Base-by-base conservation (phyloP, 352 stramenopile genomes). In the Phytophthora capsici region DNA sequence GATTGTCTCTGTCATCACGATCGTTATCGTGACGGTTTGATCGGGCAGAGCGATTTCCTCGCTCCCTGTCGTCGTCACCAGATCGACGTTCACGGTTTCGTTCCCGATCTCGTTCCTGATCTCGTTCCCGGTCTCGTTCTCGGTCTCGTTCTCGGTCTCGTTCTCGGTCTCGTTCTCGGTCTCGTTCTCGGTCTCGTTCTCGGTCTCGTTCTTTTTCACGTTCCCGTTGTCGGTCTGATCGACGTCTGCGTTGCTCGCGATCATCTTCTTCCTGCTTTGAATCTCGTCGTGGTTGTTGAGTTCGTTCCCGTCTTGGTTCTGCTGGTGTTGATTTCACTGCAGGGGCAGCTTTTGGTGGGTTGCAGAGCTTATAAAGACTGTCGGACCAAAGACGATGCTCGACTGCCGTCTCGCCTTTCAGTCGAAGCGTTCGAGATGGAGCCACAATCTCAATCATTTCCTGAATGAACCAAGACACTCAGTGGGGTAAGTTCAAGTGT, bases 381-480 rank as follows among this genome's bases (percentile, higher is more conserved):
- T 95, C 84, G 3, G 82, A 87, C 86, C 86, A 95, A 10, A 95
- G 57, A 2, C 78, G 80, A 38, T 95, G 86, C 65, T 95, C 86
- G 1, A 85, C 84, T 0, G 69, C 71, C 14, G 83, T 95, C 60
- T 95, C 84, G n/a, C 86, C 84, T 56, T 91, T 90, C 41, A 95
- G 81, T 8, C 86, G 78, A 12, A 95, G 63, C 10, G 84, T 95
- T 8, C 84, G 78, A 19, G 77, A 76, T 1, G 84, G 82, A 23
- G 86, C 91, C 13, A 93, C 80, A 46, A 95, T 81, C 53, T 95
- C 84, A 53, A 95, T 95, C 75, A 93, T 86, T 28, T 92, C 82
- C 84, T 94, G 46, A 17, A 7, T 7, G n/a, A 17, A 37, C 36
- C 22, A 26, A 63, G 6, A 17, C 45, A 10, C 17, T 6, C 44